Evolutionary conservation across 768 basidiomycete genomes (phyloP).

Genomic region (Termitomyces sp.): DNA sequence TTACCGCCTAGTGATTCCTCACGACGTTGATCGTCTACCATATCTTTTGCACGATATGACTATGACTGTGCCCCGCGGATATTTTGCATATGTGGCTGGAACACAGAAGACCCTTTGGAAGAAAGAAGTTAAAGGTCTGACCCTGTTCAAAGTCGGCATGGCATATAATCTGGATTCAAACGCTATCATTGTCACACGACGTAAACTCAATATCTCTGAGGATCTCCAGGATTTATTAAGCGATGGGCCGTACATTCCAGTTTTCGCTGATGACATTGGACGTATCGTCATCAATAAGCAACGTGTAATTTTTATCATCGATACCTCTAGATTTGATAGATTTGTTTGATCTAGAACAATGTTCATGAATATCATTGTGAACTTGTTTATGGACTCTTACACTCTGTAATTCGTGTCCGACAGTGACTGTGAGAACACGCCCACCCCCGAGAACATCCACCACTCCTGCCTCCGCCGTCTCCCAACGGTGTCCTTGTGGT

Average conservation of each 20-base stretch:
- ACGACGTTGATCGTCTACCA: not conserved
- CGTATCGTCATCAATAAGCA: not conserved
- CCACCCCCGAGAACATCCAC: constrained; percentile 15
- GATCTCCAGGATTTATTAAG: not conserved
- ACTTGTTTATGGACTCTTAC: too few species aligned
- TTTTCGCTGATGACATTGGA: not conserved
- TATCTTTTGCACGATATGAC: not conserved
- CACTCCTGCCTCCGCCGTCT: not conserved
- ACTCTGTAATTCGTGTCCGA: constrained; percentile 14
- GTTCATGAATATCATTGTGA: too few species aligned
- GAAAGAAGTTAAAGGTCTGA: not conserved
- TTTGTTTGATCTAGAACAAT: not conserved
- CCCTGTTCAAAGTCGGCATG: not conserved
- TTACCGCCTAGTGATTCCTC: not conserved
- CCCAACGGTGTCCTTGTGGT: constrained; percentile 20
- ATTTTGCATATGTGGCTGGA: not conserved
- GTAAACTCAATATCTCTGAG: not conserved
- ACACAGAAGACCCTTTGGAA: not conserved
- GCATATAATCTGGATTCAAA: not conserved
- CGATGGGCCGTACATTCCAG: not conserved
- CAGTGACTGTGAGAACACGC: constrained; percentile 20
- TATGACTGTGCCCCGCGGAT: not conserved
- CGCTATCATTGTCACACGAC: not conserved
- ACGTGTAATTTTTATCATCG: not conserved
- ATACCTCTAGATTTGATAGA: not conserved